Base-by-base conservation (phyloP, 2,329 filamentous ascomycete genomes). In the Sporothrix sp. region DNA sequence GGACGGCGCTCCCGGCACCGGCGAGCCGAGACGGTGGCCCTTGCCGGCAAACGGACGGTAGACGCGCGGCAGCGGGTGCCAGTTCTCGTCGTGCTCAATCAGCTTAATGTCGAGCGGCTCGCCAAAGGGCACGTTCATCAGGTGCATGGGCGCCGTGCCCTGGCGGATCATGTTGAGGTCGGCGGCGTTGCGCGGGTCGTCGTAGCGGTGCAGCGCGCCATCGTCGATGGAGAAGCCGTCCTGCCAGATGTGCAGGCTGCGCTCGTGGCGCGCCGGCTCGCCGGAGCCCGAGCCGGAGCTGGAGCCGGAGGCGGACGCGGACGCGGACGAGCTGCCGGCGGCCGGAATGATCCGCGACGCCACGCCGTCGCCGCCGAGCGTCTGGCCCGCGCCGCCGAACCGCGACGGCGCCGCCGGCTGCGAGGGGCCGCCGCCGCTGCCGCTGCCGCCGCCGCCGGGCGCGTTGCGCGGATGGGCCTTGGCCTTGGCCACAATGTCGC, bases 191-290 rank as follows among this genome's bases (percentile, higher is more conserved):
- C 75, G 75, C 0, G 86, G 85, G 63, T 93, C 86, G 60, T 90
- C 84, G 61, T 87, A 91, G 51, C 85, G 80, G 63, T 78, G 82
- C 33, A 93, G 77, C 42, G 82, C 78, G 25, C 87, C 87, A 60
- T 93, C 85, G 53, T 90, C 87, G 54, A 94, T 81, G 57, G 85
- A 91, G 68, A 93, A 91, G 13, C 87, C 87, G 62, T 94, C 83
- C 37, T 77, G 75, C 87, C 87, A 94, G 39, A 93, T 74, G 61
- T 91, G 87, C 48, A 94, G 73, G 10, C 80, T 76, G 46, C 86
- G 81, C 46, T 80, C 79, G 54, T 85, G 79, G 20, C 28, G 30
- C 5, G 77, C 74, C 30, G 75, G 69, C 9, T 66, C 46, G 63
- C 64, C 32, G 61, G 58, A 55, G 57, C 38, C 3, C 28, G 27